Evolutionary conservation across 2,329 filamentous ascomycete genomes (phyloP).

Genomic region (Fusarium scirpi): DNA sequence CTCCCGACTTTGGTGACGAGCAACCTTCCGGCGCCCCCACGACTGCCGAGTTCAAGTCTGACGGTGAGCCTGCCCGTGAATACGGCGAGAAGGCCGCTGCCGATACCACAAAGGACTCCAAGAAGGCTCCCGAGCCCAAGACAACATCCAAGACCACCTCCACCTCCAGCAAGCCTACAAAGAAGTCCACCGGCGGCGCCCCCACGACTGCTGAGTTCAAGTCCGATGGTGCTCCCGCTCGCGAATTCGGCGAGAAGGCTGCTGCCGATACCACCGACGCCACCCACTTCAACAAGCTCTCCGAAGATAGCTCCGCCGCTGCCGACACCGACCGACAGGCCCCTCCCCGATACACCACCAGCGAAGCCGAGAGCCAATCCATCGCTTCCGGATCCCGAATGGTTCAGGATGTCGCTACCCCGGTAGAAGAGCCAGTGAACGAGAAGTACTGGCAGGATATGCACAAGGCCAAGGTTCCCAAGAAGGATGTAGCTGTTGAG

Average conservation of each 20-base stretch:
- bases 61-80: neutral
- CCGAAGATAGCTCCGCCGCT: neutral
- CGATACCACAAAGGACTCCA: neutral
- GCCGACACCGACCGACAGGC: slow-evolving; percentile 3
- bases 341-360: neutral
- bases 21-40: slow-evolving; percentile 33
- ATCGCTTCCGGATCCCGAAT: slow-evolving; percentile 10
- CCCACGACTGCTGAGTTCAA: too few relatives aligned
- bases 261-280: neutral
- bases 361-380: slow-evolving; percentile 9
- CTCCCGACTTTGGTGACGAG: slow-evolving; percentile 47
- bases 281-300: neutral
- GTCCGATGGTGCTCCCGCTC: too few relatives aligned
- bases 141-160: too few relatives aligned
- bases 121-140: too few relatives aligned
- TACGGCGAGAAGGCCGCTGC: neutral
- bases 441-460: slow-evolving; percentile 22
- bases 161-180: too few relatives aligned
- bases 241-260: neutral
- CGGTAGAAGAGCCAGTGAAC: slow-evolving; percentile 27
- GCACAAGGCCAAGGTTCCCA: slow-evolving; percentile 17
- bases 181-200: too few relatives aligned
- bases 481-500: slow-evolving; percentile 29
- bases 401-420: slow-evolving; percentile 28
- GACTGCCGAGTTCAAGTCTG: slow-evolving; percentile 10